Evolutionary conservation across 2,329 filamentous ascomycete species (phyloP).

Genomic region (Colletotrichum lini): DNA sequence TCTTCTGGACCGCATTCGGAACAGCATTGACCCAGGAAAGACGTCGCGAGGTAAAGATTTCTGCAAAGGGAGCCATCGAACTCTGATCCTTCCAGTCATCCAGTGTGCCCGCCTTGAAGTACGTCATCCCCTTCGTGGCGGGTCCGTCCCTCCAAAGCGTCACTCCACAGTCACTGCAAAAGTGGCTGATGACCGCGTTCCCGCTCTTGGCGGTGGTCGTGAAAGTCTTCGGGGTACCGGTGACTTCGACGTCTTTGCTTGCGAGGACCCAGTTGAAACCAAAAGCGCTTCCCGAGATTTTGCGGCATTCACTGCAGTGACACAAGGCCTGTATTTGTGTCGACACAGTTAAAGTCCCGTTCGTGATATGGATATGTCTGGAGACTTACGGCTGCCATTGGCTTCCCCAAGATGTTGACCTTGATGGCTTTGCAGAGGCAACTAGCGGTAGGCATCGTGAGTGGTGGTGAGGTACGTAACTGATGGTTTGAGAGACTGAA

Average conservation of each 20-base stretch:
- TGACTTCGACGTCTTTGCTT: neutral
- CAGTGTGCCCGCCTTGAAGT: constrained; percentile 28
- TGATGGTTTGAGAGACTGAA: neutral
- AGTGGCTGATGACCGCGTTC: constrained; percentile 26
- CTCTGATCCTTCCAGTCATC: neutral
- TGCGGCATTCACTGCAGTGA: constrained; percentile 35
- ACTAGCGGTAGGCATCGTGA: constrained; percentile 4
- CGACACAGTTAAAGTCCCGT: no score
- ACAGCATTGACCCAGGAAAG: constrained; percentile 13
- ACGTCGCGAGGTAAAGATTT: constrained; percentile 23
- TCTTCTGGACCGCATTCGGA: constrained; percentile 17
- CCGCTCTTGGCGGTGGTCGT: constrained; percentile 16
- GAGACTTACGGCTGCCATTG: constrained; percentile 19
- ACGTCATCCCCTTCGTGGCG: constrained; percentile 1
- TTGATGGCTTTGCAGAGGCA: constrained; percentile 31
- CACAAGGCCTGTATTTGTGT: constrained; percentile 15
- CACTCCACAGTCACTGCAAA: constrained; percentile 19
- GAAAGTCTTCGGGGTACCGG: constrained; percentile 4
- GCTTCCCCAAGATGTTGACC: constrained; percentile 10
- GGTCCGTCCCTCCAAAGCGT: constrained; percentile 26
- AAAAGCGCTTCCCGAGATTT: constrained; percentile 27
- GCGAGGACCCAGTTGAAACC: constrained; percentile 25
- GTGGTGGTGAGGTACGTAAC: neutral
- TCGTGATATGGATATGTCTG: no score
- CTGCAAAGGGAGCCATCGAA: neutral